phyloP scores from a whole-genome alignment of 495 filamentous ascomycete genomes.

The Talaromyces wortmannii region DNA sequence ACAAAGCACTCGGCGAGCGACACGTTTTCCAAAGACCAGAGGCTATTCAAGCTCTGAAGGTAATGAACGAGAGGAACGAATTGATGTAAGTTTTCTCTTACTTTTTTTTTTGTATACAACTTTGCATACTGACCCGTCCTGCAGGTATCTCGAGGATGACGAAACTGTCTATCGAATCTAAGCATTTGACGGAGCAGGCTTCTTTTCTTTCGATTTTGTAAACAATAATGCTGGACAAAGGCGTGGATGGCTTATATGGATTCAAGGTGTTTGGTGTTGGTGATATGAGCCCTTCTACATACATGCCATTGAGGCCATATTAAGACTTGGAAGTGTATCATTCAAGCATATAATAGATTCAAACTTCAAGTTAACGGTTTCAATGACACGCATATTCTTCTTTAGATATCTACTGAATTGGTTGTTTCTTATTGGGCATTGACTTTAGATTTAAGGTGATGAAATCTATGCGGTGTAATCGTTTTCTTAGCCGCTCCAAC shows the following conservation, averaged over 20 bases:
- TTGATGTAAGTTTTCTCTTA: constrained; percentile 69
- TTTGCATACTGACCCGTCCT: not conserved
- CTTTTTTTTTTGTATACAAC: not conserved
- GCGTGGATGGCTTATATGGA: not conserved
- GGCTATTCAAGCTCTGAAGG: constrained; percentile 66
- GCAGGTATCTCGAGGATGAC: constrained; percentile 46
- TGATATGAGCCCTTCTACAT: too few relatives aligned
- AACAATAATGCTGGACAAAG: not conserved
- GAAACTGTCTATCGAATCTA: constrained; percentile 45
- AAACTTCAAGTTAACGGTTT: not conserved
- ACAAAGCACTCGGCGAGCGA: constrained; percentile 25
- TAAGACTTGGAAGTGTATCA: not conserved
- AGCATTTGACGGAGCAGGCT: not conserved
- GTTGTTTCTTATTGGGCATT: too few relatives aligned
- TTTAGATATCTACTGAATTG: too few relatives aligned
- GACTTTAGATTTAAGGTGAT: too few relatives aligned
- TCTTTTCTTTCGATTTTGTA: not conserved
- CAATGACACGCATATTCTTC: too few relatives aligned
- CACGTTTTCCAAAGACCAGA: constrained; percentile 62
- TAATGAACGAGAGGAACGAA: constrained; percentile 76
- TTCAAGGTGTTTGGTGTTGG: constrained; percentile 1
- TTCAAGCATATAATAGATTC: not conserved
- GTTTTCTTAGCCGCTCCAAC: too few relatives aligned
- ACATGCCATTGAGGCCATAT: too few relatives aligned
- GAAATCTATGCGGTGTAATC: too few relatives aligned